These are phyloP conservation scores for Hirsutella thompsonii DNA, from an alignment of 2,329 filamentous ascomycete genomes.

Conservation along the genomic window DNA sequence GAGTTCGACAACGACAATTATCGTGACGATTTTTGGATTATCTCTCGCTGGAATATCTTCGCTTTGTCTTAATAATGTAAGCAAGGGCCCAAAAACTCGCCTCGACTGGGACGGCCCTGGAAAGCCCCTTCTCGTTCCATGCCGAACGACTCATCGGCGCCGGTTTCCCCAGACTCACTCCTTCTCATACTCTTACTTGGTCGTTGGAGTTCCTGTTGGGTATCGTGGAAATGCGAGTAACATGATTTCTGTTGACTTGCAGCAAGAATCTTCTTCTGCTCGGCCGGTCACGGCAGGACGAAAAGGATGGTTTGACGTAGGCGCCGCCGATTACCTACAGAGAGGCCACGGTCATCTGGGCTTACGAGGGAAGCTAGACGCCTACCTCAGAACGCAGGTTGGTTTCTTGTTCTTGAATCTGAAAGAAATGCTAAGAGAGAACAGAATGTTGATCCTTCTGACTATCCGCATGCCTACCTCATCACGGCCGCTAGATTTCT, in stretches of 20 bases:
- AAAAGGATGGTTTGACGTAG: constrained; percentile 43
- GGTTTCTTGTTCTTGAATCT: constrained; percentile 5
- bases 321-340: constrained; percentile 47
- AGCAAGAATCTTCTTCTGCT: neutral
- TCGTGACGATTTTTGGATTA: too few species aligned
- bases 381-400: constrained; percentile 45
- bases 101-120: constrained; percentile 4
- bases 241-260: constrained; percentile 36
- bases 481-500: constrained; percentile 58
- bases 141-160: constrained; percentile 50
- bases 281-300: constrained; percentile 7
- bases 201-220: constrained; percentile 55
- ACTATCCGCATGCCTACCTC: constrained; percentile 57
- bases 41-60: neutral
- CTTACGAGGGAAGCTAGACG: constrained; percentile 49
- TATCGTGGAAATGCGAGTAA: constrained; percentile 41
- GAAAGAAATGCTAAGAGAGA: constrained; percentile 6
- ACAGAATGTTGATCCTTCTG: constrained; percentile 42
- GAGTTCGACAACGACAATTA: too few species aligned
- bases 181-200: constrained; percentile 59
- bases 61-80: neutral
- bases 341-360: constrained; percentile 37
- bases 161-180: constrained; percentile 55
- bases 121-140: constrained; percentile 47
- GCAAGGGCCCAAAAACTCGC: neutral